Conservation (phyloP, 176 grass and related monocot species). For the Zoysia japonica region DNA sequence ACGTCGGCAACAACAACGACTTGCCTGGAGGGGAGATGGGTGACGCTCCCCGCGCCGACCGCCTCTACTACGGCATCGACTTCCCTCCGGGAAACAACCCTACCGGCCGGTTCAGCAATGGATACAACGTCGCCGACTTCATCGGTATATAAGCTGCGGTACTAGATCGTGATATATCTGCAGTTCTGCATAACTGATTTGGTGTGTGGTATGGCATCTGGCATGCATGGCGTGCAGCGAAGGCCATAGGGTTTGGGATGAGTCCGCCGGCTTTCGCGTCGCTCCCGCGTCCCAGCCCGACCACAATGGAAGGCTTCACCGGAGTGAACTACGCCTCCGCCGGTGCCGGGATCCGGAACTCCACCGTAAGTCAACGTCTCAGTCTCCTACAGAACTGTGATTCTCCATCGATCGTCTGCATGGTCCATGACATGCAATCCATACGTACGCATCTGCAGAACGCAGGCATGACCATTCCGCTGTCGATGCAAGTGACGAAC, state of each 20-base stretch:
- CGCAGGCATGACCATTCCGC: conserved; percentile 1
- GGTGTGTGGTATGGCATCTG: neutral
- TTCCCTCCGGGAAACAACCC: neutral
- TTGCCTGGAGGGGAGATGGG: neutral
- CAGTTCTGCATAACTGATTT: neutral
- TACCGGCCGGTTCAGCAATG: neutral
- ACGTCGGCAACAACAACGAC: neutral
- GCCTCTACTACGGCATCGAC: neutral
- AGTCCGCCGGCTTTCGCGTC: conserved; percentile 40
- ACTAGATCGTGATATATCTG: neutral
- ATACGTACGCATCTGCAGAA: too few species aligned
- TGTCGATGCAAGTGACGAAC: conserved; percentile 21
- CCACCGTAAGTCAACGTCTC: neutral
- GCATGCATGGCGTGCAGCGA: conserved; percentile 8
- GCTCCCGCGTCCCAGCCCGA: neutral
- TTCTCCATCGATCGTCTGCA: too few species aligned
- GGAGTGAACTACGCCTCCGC: conserved; percentile 45
- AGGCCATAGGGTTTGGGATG: conserved; percentile 35
- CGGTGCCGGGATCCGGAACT: conserved; percentile 24
- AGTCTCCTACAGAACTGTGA: too few species aligned
- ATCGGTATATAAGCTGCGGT: neutral
- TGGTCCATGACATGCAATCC: too few species aligned
- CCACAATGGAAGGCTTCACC: conserved; percentile 12
- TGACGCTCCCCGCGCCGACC: neutral
- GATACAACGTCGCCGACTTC: neutral